A percentile compares a stretch with the other conserved stretches of the same genome.
phyloP scores from a whole-genome alignment of 257 asterid species.

The Perilla frutescens region DNA sequence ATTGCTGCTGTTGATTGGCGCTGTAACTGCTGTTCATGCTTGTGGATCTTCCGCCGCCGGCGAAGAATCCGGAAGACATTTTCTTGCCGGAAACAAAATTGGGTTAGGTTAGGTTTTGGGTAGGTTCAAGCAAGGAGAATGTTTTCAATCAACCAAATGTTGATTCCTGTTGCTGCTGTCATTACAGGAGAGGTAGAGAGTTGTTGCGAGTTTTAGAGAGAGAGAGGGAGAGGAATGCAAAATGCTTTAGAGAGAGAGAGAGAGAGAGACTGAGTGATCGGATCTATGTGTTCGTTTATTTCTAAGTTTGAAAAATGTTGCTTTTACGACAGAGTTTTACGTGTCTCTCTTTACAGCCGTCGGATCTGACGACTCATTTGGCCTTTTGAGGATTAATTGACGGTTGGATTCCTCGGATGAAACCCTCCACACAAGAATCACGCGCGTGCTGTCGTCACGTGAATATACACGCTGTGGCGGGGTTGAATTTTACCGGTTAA shows the following conservation, averaged over 20 bases:
- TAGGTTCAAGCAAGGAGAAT: not conserved
- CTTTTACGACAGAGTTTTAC: slow-evolving; percentile 40
- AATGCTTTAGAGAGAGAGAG: slow-evolving; percentile 20
- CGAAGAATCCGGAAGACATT: slow-evolving; percentile 69
- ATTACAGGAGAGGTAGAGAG: slow-evolving; percentile 37
- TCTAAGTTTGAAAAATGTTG: slow-evolving; percentile 44
- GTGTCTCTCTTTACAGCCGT: slow-evolving; percentile 41
- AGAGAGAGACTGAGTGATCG: not conserved
- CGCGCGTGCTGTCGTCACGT: slow-evolving; percentile 50
- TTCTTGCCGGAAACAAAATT: not conserved
- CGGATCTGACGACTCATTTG: slow-evolving; percentile 33
- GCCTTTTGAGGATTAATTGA: slow-evolving; percentile 38
- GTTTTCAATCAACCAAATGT: slow-evolving; percentile 40
- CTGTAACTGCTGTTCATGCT: slow-evolving; percentile 35
- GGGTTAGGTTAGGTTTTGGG: slow-evolving; percentile 1
- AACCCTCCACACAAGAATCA: slow-evolving; percentile 25
- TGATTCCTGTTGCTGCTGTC: slow-evolving; percentile 50
- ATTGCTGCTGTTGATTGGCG: slow-evolving; percentile 43
- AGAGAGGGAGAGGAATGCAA: slow-evolving; percentile 11
- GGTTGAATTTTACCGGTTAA: not conserved
- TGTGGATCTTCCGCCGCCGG: slow-evolving; percentile 56
- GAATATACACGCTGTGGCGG: slow-evolving; percentile 20
- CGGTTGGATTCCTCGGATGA: slow-evolving; percentile 22
- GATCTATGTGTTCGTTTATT: slow-evolving; percentile 35
- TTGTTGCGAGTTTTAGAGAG: slow-evolving; percentile 8